Base-by-base conservation (phyloP, 345 rosid species). In the Arabis alpina region DNA sequence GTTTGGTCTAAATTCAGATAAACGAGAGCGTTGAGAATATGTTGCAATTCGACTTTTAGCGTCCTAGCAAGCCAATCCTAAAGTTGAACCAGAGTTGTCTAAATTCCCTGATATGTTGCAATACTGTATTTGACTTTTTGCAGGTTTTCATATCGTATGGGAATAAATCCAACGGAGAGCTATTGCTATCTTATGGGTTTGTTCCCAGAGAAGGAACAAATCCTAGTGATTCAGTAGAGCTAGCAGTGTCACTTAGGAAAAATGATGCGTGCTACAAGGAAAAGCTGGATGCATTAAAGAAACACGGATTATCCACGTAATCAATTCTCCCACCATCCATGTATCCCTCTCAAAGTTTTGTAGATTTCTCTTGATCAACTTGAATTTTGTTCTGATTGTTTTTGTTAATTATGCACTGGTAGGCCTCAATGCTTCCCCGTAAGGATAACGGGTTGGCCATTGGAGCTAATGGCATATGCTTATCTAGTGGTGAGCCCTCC, bases 121-220 rank as follows among this genome's bases (percentile, higher is more conserved):
- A 14, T 72, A 40, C 54, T 19, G 23, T 19, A 19, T 19, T 41
- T 66, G 45, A n/a, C 40, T 54, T 76, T 52, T 36, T 80, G 82
- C 91, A 93, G 98, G 97, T 93, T 64, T 93, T 93, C 83, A 89
- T 93, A 83, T 93, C 98, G 11, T 93, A 93, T 74, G 98, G 97
- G 42, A 89, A 79, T 72, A 93, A 93, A 79, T 91, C 96, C 47
- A 93, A 88, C 48, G 97, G 97, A 74, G 98, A 93, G 83, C 85
- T 89, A 54, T 71, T 93, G 77, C 77, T 93, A 39, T 93, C 98
- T 1, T 93, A 93, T 67, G 97, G 97, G 57, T 91, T 93, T 77
- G 96, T 87, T 70, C 98, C 97, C 58, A 82, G 84, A 64, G 97
- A 93, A 79, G 98, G 97, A 59, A 85, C 96, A 36, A 89, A 93